Evolutionary conservation across 495 filamentous ascomycete genomes (phyloP).

Genomic region (Penicillium nucicola): DNA sequence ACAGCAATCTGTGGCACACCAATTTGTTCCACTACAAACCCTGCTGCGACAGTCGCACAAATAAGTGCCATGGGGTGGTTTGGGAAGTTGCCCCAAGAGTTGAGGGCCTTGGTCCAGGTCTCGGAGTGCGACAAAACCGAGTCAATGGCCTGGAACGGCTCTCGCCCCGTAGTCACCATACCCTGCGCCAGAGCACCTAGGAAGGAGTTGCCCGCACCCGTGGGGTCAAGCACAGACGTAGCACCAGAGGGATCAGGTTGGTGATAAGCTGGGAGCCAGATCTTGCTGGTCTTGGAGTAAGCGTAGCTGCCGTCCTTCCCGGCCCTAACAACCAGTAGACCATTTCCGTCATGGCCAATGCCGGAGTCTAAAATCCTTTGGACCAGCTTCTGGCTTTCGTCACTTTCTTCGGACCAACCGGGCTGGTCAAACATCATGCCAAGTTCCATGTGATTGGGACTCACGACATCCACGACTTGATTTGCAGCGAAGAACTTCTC

Average conservation of each 20-base stretch:
- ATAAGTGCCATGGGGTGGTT: slow-evolving; percentile 65
- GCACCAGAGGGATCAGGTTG: slow-evolving; percentile 29
- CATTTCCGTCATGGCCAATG: slow-evolving; percentile 43
- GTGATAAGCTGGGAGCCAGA: slow-evolving; percentile 59
- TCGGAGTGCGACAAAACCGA: slow-evolving; percentile 30
- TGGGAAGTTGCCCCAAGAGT: slow-evolving; percentile 29
- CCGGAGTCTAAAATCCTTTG: slow-evolving; percentile 54
- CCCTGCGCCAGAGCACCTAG: slow-evolving; percentile 80
- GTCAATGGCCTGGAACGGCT: slow-evolving; percentile 32
- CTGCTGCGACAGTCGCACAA: slow-evolving; percentile 81
- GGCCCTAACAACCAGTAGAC: slow-evolving; percentile 50
- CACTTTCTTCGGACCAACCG: slow-evolving; percentile 47
- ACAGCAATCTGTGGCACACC: slow-evolving; percentile 66
- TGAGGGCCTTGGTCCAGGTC: slow-evolving; percentile 28
- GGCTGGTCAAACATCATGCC: slow-evolving; percentile 70
- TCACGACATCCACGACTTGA: slow-evolving; percentile 76
- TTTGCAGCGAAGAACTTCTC: slow-evolving; percentile 67
- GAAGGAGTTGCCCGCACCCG: slow-evolving; percentile 94
- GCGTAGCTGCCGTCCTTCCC: slow-evolving; percentile 59
- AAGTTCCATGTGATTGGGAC: slow-evolving; percentile 85
- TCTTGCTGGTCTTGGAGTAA: slow-evolving; percentile 33
- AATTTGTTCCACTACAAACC: slow-evolving; percentile 92
- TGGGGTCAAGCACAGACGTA: slow-evolving; percentile 77
- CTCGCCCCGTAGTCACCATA: slow-evolving; percentile 54
- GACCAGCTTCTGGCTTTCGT: slow-evolving; percentile 49